phyloP scores from a whole-genome alignment of 2,329 filamentous ascomycete genomes.

The Microdochium trichocladiopsis region DNA sequence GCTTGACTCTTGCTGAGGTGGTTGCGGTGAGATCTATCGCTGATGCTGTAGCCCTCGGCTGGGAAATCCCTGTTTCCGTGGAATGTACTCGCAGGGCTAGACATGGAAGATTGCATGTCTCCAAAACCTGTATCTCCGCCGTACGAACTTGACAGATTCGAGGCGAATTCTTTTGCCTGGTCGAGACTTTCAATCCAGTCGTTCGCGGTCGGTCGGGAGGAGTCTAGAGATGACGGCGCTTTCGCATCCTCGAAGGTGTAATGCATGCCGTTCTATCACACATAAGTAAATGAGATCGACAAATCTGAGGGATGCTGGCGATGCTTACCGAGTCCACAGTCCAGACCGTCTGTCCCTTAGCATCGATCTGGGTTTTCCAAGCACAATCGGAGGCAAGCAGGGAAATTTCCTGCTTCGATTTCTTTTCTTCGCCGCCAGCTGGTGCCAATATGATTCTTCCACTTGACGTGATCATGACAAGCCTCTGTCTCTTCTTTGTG shows the following conservation, averaged over 20 bases:
- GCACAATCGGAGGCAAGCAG: slow-evolving; percentile 66
- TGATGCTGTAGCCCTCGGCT: slow-evolving; percentile 35
- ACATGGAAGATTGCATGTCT: slow-evolving; percentile 64
- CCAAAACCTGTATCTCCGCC: slow-evolving; percentile 59
- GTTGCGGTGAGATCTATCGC: slow-evolving; percentile 47
- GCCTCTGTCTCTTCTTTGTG: slow-evolving; percentile 83
- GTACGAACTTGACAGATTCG: slow-evolving; percentile 61
- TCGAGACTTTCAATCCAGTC: slow-evolving; percentile 93
- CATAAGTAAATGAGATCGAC: slow-evolving; percentile 10
- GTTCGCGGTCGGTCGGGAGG: slow-evolving; percentile 62
- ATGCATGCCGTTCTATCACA: slow-evolving; percentile 69
- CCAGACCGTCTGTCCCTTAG: slow-evolving; percentile 85
- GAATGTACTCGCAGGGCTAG: slow-evolving; percentile 70
- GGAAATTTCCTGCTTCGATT: slow-evolving; percentile 87
- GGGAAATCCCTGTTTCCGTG: slow-evolving; percentile 49
- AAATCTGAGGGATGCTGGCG: not conserved
- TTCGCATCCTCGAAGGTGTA: slow-evolving; percentile 94
- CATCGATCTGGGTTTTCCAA: slow-evolving; percentile 75
- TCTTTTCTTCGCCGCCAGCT: slow-evolving; percentile 91
- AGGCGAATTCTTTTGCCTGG: slow-evolving; percentile 77
- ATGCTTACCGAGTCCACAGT: slow-evolving; percentile 83
- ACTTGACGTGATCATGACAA: slow-evolving; percentile 93
- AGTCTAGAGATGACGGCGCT: slow-evolving; percentile 45
- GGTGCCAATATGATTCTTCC: slow-evolving; percentile 86
- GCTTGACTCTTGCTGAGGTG: slow-evolving; percentile 54